Percentiles rank a stretch among this genome's conserved stretches.
phyloP scores from a whole-genome alignment of 768 basidiomycete species.

The Strobilomyces dryophilus region DNA sequence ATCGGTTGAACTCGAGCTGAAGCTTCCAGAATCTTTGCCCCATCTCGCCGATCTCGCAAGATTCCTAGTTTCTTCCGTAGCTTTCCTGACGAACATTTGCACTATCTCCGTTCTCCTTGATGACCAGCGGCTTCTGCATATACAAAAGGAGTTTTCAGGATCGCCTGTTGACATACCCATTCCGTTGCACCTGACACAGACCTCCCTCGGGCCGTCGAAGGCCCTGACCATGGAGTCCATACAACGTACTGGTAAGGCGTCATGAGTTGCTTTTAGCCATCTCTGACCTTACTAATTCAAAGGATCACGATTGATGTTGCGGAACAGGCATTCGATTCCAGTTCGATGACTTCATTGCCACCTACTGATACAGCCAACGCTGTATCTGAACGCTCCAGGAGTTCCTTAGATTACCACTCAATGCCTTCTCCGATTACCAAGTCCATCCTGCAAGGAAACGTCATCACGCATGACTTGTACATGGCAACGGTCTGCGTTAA shows the following conservation, averaged over 20 bases:
- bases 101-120: conserved; percentile 7
- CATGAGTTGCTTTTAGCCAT: background rate
- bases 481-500: conserved; percentile 2
- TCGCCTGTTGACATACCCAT: background rate
- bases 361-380: background rate
- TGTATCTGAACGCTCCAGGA: background rate
- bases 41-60: conserved; percentile 4
- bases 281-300: conserved; percentile 8
- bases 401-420: background rate
- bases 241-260: conserved; percentile 4
- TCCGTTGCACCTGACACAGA: background rate
- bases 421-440: background rate
- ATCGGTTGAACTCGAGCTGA: conserved; percentile 8
- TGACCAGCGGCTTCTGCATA: background rate
- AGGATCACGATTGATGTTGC: conserved; percentile 3
- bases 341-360: background rate
- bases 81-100: conserved; percentile 3
- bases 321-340: conserved; percentile 1
- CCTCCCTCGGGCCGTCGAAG: background rate
- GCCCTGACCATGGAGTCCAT: conserved; percentile 4
- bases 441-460: background rate
- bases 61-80: conserved; percentile 11
- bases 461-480: conserved; percentile 11
- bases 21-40: conserved; percentile 2
- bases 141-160: background rate